Evolutionary conservation across 2,329 filamentous ascomycete genomes (phyloP), one percentile per base, ranked within the genome.

Genomic region (Phialemoniopsis sp.): DNA sequence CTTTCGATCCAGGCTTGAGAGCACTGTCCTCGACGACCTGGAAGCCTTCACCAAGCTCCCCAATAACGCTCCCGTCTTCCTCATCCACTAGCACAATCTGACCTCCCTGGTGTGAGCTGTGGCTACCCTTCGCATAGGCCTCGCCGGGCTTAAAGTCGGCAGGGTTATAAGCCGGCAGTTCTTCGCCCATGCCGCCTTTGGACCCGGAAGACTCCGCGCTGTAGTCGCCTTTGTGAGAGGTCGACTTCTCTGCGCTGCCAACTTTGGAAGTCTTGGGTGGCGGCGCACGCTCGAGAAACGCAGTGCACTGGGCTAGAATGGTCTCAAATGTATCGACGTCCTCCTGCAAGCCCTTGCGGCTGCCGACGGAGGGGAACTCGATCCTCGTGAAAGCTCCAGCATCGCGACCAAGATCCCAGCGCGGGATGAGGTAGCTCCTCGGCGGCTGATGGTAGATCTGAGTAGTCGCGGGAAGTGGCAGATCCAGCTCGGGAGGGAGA

Each of bases 381-480:
- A 98, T 89, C 40, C 89, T 78, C 15, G 91, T 96, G 58, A 97
- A 97, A 14, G 89, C 88, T 43, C 89, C 90, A 48, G 83, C 85
- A 41, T 93, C 87, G 2, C 86, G 87, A 4, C 89, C 90, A 13
- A 96, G 69, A 55, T 97, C 91, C 89, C 91, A 96, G 49, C 91
- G 82, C 13, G 93, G 93, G 46, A 98, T 95, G 34, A 97, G 73
- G 58, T 97, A 97, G 69, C 88, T 95, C 47, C 76, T 81, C 1
- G 91, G 91, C 7, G 90, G 89, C 65, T 97, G 89, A 62, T 95
- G 89, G 66, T 95, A 97, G 59, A 98, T 93, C 61, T 97, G 91
- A 0, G 93, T 97, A 0, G 90, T 97, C 14, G 91, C 91, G 12
- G 93, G 93, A 13, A 97, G 75, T 6, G 93, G 88, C 6, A 97